Percentiles rank a stretch among this genome's conserved stretches.
Evolutionary conservation across 805 yeast species (phyloP).

Genomic region (Wickerhamomyces ciferrii): DNA sequence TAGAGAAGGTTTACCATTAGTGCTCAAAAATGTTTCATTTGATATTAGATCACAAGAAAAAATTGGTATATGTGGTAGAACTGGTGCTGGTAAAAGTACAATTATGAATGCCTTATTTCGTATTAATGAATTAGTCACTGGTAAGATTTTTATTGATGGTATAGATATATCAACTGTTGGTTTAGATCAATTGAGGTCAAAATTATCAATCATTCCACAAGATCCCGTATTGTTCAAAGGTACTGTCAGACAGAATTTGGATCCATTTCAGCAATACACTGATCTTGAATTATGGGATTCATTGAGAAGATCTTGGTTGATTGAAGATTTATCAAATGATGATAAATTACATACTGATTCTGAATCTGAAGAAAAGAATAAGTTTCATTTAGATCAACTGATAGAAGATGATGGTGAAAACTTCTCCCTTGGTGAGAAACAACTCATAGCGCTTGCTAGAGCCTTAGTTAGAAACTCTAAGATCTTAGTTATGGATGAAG

Average conservation of each 20-base stretch:
- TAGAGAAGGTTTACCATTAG: slow-evolving; percentile 53
- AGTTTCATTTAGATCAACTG: slow-evolving; percentile 46
- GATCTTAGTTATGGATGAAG: slow-evolving; percentile 78
- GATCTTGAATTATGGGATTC: slow-evolving; percentile 56
- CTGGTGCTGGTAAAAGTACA: slow-evolving; percentile 73
- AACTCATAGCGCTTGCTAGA: slow-evolving; percentile 77
- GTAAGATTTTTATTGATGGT: slow-evolving; percentile 51
- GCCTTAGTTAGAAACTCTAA: slow-evolving; percentile 71
- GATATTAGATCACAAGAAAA: slow-evolving; percentile 51
- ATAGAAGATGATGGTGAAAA: slow-evolving; percentile 78
- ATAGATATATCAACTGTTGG: slow-evolving; percentile 46
- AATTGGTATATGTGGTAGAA: slow-evolving; percentile 71
- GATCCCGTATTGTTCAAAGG: slow-evolving; percentile 66
- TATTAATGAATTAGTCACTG: slow-evolving; percentile 51
- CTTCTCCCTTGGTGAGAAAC: slow-evolving; percentile 84
- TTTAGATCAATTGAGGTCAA: slow-evolving; percentile 47
- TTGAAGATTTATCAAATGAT: slow-evolving; percentile 37
- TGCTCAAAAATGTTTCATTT: slow-evolving; percentile 42
- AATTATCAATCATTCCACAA: slow-evolving; percentile 62
- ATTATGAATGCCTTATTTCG: slow-evolving; percentile 57
- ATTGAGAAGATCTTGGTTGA: slow-evolving; percentile 51
- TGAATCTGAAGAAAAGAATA: slow-evolving; percentile 30
- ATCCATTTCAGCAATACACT: slow-evolving; percentile 47
- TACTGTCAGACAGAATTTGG: slow-evolving; percentile 54
- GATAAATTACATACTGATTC: slow-evolving; percentile 31